Percentiles rank a stretch among this genome's conserved stretches.
Evolutionary conservation across 129 eudicot genomes (phyloP).

Genomic region (Lonicera japonica): DNA sequence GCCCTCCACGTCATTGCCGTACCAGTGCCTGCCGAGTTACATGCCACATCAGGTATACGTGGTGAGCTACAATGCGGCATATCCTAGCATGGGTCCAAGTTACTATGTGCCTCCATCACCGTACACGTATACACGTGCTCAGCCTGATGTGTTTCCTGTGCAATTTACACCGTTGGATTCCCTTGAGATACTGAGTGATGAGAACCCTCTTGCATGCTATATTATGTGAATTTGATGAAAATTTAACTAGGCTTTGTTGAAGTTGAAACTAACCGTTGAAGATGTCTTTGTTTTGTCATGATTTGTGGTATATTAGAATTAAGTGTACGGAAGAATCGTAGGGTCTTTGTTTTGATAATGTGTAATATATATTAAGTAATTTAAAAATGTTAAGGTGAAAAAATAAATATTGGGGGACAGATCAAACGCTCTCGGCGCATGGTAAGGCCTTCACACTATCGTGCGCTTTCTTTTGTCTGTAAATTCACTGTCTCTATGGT

Average conservation of each 20-base stretch:
- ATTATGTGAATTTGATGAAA: slow-evolving; percentile 39
- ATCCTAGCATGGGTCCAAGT: slow-evolving; percentile 47
- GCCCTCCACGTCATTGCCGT: slow-evolving; percentile 44
- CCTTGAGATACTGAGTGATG: slow-evolving; percentile 77
- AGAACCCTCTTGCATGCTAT: slow-evolving; percentile 65
- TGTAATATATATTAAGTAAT: slow-evolving; percentile 9
- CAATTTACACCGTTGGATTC: slow-evolving; percentile 37
- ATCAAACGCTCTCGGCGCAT: too few relatives aligned
- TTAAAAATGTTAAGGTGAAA: background rate
- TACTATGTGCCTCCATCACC: slow-evolving; percentile 50
- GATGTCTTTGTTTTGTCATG: background rate
- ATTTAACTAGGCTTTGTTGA: too few relatives aligned
- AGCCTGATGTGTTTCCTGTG: slow-evolving; percentile 26
- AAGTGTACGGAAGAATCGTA: background rate
- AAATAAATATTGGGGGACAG: too few relatives aligned
- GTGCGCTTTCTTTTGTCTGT: too few relatives aligned
- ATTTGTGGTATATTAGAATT: background rate
- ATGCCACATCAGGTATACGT: slow-evolving; percentile 30
- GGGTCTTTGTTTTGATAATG: background rate
- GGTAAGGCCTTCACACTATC: too few relatives aligned
- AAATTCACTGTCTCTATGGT: too few relatives aligned
- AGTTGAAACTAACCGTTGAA: background rate
- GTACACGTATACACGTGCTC: slow-evolving; percentile 24
- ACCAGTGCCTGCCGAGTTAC: slow-evolving; percentile 30
- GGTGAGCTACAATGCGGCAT: slow-evolving; percentile 56